Conservation (phyloP, 1,284 basidiomycete species). For the Thecaphora thlaspeos region DNA sequence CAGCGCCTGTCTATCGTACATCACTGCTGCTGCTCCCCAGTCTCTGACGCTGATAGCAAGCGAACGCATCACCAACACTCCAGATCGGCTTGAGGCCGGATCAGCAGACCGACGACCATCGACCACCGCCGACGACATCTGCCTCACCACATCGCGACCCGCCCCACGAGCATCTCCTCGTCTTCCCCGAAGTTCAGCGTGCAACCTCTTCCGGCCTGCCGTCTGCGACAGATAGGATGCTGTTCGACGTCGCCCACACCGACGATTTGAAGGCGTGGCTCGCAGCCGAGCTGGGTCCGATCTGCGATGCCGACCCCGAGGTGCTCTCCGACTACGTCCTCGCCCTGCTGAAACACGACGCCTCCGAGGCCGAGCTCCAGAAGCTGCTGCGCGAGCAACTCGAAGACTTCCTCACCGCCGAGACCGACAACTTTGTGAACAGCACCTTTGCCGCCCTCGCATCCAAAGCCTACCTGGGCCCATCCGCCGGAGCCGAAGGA, state of each 20-base stretch:
- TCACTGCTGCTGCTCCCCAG: too few species aligned
- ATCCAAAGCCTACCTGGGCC: conserved; percentile 35
- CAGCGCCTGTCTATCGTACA: too few species aligned
- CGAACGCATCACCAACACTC: too few species aligned
- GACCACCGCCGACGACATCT: too few species aligned
- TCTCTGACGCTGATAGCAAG: too few species aligned
- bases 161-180: too few species aligned
- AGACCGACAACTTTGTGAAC: conserved; percentile 75
- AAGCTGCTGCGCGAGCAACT: conserved; percentile 75
- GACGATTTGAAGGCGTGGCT: conserved; percentile 50
- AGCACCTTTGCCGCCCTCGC: conserved; percentile 72
- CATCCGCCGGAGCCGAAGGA: conserved; percentile 6
- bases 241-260: conserved; percentile 39
- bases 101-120: too few species aligned
- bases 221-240: conserved; percentile 6
- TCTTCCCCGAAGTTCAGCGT: too few species aligned
- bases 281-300: conserved; percentile 46
- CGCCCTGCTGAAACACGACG: conserved; percentile 87
- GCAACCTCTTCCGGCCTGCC: not conserved
- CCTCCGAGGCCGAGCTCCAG: conserved; percentile 76
- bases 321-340: conserved; percentile 92
- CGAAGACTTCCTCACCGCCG: conserved; percentile 87
- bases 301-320: conserved; percentile 89
- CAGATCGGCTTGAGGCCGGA: too few species aligned
- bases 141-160: too few species aligned